Percentiles rank a stretch among this genome's conserved stretches.
These are phyloP conservation scores for Rhynchosporium graminicola DNA, from an alignment of 2,329 filamentous ascomycete species.

Conservation along the genomic window DNA sequence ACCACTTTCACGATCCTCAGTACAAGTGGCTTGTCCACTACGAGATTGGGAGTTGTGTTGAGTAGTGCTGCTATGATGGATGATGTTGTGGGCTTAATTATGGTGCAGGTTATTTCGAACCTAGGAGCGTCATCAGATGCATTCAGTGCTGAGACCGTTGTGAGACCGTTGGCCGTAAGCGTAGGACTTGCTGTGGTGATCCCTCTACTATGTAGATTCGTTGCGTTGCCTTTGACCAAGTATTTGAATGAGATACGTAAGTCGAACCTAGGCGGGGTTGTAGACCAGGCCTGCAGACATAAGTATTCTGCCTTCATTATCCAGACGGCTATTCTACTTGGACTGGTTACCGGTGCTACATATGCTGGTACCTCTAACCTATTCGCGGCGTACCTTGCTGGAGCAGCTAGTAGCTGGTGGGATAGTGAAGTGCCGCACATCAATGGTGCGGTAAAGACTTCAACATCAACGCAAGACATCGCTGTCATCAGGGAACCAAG, in stretches of 20 bases:
- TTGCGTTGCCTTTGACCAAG: neutral
- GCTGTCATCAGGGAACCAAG: neutral
- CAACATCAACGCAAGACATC: neutral
- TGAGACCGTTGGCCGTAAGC: slow-evolving; percentile 47
- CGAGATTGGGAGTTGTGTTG: slow-evolving; percentile 61
- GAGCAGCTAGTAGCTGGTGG: slow-evolving; percentile 43
- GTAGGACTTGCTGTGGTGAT: slow-evolving; percentile 30
- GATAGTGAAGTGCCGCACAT: slow-evolving; percentile 12
- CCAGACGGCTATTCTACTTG: slow-evolving; percentile 24
- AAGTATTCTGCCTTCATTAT: slow-evolving; percentile 26
- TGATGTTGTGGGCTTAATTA: slow-evolving; percentile 74
- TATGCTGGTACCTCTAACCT: slow-evolving; percentile 53
- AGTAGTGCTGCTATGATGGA: slow-evolving; percentile 79
- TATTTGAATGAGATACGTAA: neutral
- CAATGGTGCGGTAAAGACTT: neutral
- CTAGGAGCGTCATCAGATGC: slow-evolving; percentile 46
- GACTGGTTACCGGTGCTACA: slow-evolving; percentile 32
- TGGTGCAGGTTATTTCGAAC: slow-evolving; percentile 74
- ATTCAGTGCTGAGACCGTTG: slow-evolving; percentile 38
- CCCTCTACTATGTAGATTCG: neutral
- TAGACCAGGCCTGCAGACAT: neutral
- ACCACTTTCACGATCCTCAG: slow-evolving; percentile 67
- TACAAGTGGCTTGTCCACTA: slow-evolving; percentile 58
- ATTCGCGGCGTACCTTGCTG: slow-evolving; percentile 54
- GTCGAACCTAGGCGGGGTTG: neutral